These are phyloP conservation scores for Chloris gayana DNA, from an alignment of 176 grass and related monocot genomes.

Conservation along the genomic window DNA sequence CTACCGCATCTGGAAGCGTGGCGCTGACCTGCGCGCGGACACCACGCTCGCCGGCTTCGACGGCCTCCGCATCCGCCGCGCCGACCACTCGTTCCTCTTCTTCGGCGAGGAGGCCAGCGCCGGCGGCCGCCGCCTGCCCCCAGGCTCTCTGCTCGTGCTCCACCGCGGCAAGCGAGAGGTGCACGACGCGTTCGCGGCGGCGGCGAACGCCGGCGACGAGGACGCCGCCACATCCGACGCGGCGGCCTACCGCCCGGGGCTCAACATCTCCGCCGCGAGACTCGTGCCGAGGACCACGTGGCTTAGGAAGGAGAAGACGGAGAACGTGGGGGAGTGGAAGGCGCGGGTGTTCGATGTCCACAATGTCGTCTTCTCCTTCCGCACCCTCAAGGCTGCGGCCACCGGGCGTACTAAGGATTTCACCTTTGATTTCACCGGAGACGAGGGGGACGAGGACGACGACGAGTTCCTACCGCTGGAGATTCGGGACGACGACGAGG, in stretches of 20 bases:
- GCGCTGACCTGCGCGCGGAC: slow-evolving; percentile 75
- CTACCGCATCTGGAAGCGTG: slow-evolving; percentile 94
- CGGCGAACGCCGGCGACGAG: slow-evolving; percentile 64
- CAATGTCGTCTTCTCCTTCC: slow-evolving; percentile 94
- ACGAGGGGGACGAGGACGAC: slow-evolving; percentile 54
- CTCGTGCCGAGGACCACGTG: slow-evolving; percentile 83
- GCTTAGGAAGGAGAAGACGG: slow-evolving; percentile 92
- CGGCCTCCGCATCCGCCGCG: slow-evolving; percentile 74
- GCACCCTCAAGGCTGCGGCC: slow-evolving; percentile 70
- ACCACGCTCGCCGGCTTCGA: slow-evolving; percentile 93
- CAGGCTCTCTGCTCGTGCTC: slow-evolving; percentile 88
- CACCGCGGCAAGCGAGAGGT: slow-evolving; percentile 82
- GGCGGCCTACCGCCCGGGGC: slow-evolving; percentile 77
- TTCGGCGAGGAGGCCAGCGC: slow-evolving; percentile 64
- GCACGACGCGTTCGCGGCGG: slow-evolving; percentile 80
- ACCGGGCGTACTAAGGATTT: slow-evolving; percentile 42
- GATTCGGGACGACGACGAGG: slow-evolving; percentile 85
- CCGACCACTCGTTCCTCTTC: slow-evolving; percentile 90
- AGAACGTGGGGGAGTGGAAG: slow-evolving; percentile 91
- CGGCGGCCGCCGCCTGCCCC: slow-evolving; percentile 50
- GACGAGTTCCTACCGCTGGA: slow-evolving; percentile 80
- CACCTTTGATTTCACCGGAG: slow-evolving; percentile 59
- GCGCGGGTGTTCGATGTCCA: slow-evolving; percentile 84
- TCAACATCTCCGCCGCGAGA: slow-evolving; percentile 79
- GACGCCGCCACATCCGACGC: slow-evolving; percentile 68